Percentiles rank a stretch among this genome's conserved stretches.
These are phyloP conservation scores for Physcomitrellopsis africana DNA, from an alignment of 225 moss, liverwort and hornwort genomes.

Conservation along the genomic window DNA sequence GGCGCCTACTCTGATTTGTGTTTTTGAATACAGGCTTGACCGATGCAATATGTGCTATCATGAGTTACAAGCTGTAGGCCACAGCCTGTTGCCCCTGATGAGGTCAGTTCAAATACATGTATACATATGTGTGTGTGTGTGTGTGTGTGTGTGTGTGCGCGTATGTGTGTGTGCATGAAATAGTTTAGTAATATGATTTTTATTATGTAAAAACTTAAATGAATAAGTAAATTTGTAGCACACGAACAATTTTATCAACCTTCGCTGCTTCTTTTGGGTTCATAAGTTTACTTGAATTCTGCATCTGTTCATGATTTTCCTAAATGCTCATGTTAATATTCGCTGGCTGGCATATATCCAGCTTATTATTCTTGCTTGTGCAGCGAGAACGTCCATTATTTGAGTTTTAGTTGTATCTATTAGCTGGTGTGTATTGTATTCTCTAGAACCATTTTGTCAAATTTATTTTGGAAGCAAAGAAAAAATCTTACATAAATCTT, in stretches of 20 bases:
- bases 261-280: not conserved
- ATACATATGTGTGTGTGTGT: too few relatives aligned
- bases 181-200: too few relatives aligned
- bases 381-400: not conserved
- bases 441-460: not conserved
- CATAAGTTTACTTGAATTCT: not conserved
- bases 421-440: not conserved
- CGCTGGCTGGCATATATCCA: not conserved
- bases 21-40: slow-evolving; percentile 64
- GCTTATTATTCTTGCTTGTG: not conserved
- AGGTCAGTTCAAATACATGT: slow-evolving; percentile 45
- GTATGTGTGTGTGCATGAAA: too few relatives aligned
- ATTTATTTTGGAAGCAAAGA: not conserved
- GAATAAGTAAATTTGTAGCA: too few relatives aligned
- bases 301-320: not conserved
- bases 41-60: slow-evolving; percentile 97
- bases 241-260: too few relatives aligned
- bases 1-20: slow-evolving; percentile 2
- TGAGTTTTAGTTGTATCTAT: not conserved
- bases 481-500: not conserved
- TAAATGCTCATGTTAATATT: not conserved
- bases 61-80: slow-evolving; percentile 83
- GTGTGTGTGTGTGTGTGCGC: too few relatives aligned
- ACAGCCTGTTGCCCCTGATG: slow-evolving; percentile 73
- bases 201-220: too few relatives aligned